Evolutionary conservation across 208 protist genomes (phyloP), one percentile per base, ranked within the genome.

Genomic region (Crithidia acanthocephali): DNA sequence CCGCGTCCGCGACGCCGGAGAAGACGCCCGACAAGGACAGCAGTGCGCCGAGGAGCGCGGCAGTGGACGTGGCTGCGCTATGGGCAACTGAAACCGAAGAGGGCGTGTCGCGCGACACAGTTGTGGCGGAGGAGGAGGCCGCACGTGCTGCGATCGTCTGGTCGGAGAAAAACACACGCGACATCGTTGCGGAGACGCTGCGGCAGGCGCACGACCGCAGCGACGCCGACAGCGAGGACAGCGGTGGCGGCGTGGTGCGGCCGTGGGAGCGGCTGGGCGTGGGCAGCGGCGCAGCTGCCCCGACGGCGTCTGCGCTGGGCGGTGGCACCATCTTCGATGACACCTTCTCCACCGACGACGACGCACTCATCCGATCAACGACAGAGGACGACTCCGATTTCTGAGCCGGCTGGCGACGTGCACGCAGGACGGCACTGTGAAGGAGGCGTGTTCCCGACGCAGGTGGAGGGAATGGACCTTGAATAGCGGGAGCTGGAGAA

Each of bases 111-210:
- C 85, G 90, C 32, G 47, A 25, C 18, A 61, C 18, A 3, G 51
- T 90, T 16, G 68, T 70, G 30, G 55, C 62, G 20, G 85, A 82
- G 44, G 85, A 91, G 65, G 65, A 85, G 7, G 76, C 61, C 32
- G 69, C 44, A 1, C 79, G 75, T 9, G 68, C 72, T 33, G 79
- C 77, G 16, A 87, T 95, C 68, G 53, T 37, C 35, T 95, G 90
- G 90, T 59, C 83, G n/a, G 80, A 82, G 18, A 78, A 76, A 27
- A 84, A 70, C 20, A 78, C 85, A 53, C 74, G 78, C 27, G 71
- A 62, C 20, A 79, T 92, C 7, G n/a, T 85, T 18, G 30, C 69
- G 16, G 65, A 84, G 22, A 71, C 71, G 32, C 56, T 83, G 63
- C 8, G 23, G 44, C 70, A 80, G 60, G 59, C 55, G 13, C 27